Conservation (phyloP, 768 basidiomycete genomes). For the Clitopilus hobsonii region DNA sequence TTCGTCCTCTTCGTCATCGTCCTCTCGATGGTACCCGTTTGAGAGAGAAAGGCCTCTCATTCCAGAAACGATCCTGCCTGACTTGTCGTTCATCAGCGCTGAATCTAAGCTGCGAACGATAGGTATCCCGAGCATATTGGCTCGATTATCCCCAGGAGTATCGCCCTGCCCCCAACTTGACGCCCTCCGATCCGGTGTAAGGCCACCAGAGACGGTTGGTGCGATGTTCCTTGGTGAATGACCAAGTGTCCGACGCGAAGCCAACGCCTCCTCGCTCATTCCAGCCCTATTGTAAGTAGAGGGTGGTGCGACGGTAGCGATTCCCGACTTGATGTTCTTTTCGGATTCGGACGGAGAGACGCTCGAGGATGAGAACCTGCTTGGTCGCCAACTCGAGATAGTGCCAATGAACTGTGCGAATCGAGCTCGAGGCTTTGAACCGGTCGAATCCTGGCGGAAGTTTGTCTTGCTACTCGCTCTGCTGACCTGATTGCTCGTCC, state of each 20-base stretch:
- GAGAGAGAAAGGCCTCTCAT: neutral
- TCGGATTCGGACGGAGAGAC: neutral
- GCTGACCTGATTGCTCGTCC: neutral
- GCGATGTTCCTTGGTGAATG: neutral
- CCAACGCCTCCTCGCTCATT: slow-evolving; percentile 45
- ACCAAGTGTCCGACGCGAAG: slow-evolving; percentile 16
- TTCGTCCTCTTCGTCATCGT: slow-evolving; percentile 10
- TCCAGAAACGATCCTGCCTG: neutral
- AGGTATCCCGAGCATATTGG: slow-evolving; percentile 10
- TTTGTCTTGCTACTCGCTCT: neutral
- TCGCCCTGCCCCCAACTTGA: slow-evolving; percentile 61
- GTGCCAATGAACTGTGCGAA: slow-evolving; percentile 26
- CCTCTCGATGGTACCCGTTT: slow-evolving; percentile 1
- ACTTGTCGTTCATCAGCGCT: neutral
- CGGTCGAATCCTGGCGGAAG: slow-evolving; percentile 8
- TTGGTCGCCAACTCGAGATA: slow-evolving; percentile 27
- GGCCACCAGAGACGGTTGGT: slow-evolving; percentile 9
- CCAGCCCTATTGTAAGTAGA: slow-evolving; percentile 6
- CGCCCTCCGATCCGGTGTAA: slow-evolving; percentile 50
- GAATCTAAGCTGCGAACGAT: slow-evolving; percentile 25
- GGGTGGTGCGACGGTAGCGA: neutral
- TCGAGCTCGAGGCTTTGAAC: slow-evolving; percentile 17
- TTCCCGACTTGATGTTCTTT: neutral
- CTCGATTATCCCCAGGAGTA: slow-evolving; percentile 30
- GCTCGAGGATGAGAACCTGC: slow-evolving; percentile 14